Percentiles rank a stretch among this genome's conserved stretches.
Conservation (phyloP, 2,329 filamentous ascomycete species). For the Aspergillus proliferans region DNA sequence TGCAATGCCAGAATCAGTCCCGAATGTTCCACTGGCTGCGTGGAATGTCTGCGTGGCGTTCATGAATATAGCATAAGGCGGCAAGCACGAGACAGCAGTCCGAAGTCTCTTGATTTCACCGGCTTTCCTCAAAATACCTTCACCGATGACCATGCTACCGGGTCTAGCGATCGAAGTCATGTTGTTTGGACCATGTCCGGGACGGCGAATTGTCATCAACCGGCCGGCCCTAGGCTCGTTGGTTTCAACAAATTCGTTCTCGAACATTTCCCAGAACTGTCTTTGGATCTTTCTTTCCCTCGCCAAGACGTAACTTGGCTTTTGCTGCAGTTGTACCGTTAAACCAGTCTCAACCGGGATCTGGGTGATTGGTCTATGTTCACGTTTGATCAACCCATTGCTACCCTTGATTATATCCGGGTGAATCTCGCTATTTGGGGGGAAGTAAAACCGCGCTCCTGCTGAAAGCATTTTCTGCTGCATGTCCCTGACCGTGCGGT, state of each 20-base stretch:
- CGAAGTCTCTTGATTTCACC: neutral
- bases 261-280: constrained; percentile 17
- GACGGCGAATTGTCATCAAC: neutral
- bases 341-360: constrained; percentile 29
- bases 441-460: constrained; percentile 40
- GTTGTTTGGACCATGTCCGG: neutral
- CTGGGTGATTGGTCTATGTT: constrained; percentile 7
- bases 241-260: constrained; percentile 4
- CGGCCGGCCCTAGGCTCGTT: neutral
- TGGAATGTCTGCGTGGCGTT: neutral
- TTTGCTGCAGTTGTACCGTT: constrained; percentile 31
- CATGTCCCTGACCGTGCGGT: constrained; percentile 43
- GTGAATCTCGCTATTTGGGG: constrained; percentile 36
- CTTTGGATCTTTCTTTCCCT: constrained; percentile 25
- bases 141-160: neutral
- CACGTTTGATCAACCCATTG: constrained; percentile 6
- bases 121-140: neutral
- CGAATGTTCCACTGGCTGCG: constrained; percentile 39
- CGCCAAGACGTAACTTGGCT: constrained; percentile 26
- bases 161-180: neutral
- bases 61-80: neutral
- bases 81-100: neutral
- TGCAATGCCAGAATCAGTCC: constrained; percentile 30
- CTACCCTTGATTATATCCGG: constrained; percentile 27
- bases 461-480: constrained; percentile 46